A percentile compares a stretch with the other conserved stretches of the same genome.
phyloP scores from a whole-genome alignment of 495 filamentous ascomycete species.

The Aspergillus cristatus region DNA sequence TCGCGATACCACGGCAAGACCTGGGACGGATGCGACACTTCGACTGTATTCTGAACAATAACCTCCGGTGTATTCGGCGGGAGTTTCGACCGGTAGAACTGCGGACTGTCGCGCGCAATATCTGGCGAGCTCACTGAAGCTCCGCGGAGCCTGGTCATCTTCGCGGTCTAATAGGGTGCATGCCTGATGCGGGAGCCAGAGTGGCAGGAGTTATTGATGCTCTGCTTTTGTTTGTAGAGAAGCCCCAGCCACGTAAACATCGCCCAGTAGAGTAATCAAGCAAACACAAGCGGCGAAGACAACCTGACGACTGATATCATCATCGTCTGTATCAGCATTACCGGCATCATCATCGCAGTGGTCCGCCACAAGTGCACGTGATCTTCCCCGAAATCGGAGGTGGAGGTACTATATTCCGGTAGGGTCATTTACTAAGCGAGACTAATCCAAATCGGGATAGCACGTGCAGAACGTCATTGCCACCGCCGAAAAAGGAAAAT shows the following conservation, averaged over 20 bases:
- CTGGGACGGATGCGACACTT: slow-evolving; percentile 34
- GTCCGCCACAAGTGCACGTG: too few relatives aligned
- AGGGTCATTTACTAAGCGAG: too few relatives aligned
- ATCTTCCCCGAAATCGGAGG: too few relatives aligned
- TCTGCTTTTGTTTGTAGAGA: neutral
- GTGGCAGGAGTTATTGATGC: neutral
- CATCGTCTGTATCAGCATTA: too few relatives aligned
- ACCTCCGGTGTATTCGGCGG: slow-evolving; percentile 40
- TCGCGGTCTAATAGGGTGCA: slow-evolving; percentile 16
- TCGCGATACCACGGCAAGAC: slow-evolving; percentile 40
- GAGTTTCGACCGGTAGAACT: slow-evolving; percentile 32
- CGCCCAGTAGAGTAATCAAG: too few relatives aligned
- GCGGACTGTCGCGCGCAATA: slow-evolving; percentile 20
- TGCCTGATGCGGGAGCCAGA: slow-evolving; percentile 10
- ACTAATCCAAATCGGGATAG: too few relatives aligned
- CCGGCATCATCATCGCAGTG: too few relatives aligned
- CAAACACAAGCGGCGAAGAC: neutral
- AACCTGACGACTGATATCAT: neutral
- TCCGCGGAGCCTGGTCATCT: slow-evolving; percentile 41
- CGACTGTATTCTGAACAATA: slow-evolving; percentile 41
- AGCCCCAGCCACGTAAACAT: too few relatives aligned
- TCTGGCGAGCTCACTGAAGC: slow-evolving; percentile 32
- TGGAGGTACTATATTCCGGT: too few relatives aligned
- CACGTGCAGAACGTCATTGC: slow-evolving; percentile 1
- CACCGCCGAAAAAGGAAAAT: slow-evolving; percentile 4